Percentiles rank a stretch among this genome's conserved stretches.
phyloP scores from a whole-genome alignment of 768 basidiomycete species.

The Termitomyces sp. region DNA sequence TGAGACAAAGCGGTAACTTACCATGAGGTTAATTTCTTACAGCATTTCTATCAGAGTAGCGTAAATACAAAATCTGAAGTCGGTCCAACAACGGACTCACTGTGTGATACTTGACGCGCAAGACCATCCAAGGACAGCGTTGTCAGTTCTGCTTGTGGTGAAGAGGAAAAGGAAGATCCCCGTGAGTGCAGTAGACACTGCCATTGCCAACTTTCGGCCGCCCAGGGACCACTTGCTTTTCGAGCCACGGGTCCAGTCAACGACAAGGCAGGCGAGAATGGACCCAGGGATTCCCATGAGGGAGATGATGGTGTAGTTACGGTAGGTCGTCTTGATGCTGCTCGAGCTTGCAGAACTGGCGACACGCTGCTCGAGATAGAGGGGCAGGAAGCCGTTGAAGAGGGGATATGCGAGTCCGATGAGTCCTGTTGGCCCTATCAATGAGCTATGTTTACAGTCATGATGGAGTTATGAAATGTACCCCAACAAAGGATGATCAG shows the following conservation, averaged over 20 bases:
- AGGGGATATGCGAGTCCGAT: constrained; percentile 54
- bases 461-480: constrained; percentile 20
- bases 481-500: constrained; percentile 50
- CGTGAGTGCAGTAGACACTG: constrained; percentile 39
- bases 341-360: constrained; percentile 11
- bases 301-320: constrained; percentile 47
- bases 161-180: constrained; percentile 48
- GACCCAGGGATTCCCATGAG: constrained; percentile 45
- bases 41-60: not conserved
- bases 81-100: constrained; percentile 17
- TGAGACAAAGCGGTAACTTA: constrained; percentile 16
- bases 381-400: constrained; percentile 47
- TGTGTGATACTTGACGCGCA: constrained; percentile 39
- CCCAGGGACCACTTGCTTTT: constrained; percentile 32
- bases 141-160: constrained; percentile 39
- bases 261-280: constrained; percentile 38
- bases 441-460: not conserved
- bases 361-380: constrained; percentile 37
- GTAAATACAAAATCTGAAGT: too few relatives aligned
- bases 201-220: constrained; percentile 43
- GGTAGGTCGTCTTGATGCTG: constrained; percentile 31
- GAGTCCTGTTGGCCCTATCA: constrained; percentile 22
- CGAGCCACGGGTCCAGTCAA: constrained; percentile 36
- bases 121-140: constrained; percentile 40
- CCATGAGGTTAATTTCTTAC: not conserved